phyloP scores from a whole-genome alignment of 1,284 basidiomycete genomes.

The Coniophora puteana region DNA sequence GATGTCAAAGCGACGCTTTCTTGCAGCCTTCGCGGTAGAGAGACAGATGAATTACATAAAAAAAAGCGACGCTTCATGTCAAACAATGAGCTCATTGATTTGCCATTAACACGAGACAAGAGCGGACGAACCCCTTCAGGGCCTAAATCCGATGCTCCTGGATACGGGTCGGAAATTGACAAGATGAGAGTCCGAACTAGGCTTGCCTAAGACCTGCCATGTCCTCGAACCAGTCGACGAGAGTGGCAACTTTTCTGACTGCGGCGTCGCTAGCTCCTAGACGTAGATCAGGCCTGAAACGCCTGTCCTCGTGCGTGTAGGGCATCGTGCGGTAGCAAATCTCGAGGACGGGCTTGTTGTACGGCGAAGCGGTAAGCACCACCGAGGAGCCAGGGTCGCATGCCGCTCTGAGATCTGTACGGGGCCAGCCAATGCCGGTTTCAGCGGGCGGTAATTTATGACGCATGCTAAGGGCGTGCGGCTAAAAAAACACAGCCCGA shows the following conservation, averaged over 20 bases:
- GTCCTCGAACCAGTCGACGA: constrained; percentile 68
- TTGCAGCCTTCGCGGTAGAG: too few relatives aligned
- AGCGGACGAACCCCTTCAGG: too few relatives aligned
- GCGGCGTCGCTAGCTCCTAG: constrained; percentile 64
- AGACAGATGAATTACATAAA: too few relatives aligned
- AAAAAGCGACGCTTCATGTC: too few relatives aligned
- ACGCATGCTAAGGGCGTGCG: constrained; percentile 5
- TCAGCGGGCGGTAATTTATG: constrained; percentile 17
- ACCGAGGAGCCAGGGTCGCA: constrained; percentile 40
- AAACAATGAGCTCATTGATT: too few relatives aligned
- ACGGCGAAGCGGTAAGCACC: constrained; percentile 59
- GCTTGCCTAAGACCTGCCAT: constrained; percentile 58
- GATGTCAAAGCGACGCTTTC: too few relatives aligned
- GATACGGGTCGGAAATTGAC: neutral
- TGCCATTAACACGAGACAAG: too few relatives aligned
- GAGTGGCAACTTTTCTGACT: constrained; percentile 58
- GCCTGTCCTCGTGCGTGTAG: constrained; percentile 51
- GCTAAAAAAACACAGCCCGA: constrained; percentile 31
- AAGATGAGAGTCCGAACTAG: too few relatives aligned
- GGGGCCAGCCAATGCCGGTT: constrained; percentile 4
- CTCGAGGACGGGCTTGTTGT: constrained; percentile 52
- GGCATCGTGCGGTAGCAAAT: constrained; percentile 79
- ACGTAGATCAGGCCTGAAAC: constrained; percentile 65
- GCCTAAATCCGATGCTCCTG: neutral
- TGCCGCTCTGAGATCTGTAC: constrained; percentile 45